Conservation (phyloP, 331 rosid genomes). For the Phaseolus coccineus region DNA sequence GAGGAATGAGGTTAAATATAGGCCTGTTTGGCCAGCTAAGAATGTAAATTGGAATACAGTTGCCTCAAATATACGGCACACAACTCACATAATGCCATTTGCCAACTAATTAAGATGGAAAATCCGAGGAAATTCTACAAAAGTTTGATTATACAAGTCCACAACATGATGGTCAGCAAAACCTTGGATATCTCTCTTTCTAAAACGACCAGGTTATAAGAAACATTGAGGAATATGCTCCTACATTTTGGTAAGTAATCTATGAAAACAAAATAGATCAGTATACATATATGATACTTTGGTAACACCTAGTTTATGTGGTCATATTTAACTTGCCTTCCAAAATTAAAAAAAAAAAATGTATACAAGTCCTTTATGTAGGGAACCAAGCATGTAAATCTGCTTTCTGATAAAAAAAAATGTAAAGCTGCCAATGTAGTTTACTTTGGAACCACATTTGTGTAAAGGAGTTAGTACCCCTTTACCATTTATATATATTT, state of each 20-base stretch:
- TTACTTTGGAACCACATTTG: too few relatives aligned
- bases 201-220: not conserved
- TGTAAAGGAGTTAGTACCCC: too few relatives aligned
- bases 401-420: too few relatives aligned
- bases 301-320: not conserved
- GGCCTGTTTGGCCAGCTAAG: not conserved
- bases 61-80: constrained; percentile 2
- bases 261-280: not conserved
- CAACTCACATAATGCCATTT: not conserved
- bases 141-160: not conserved
- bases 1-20: not conserved
- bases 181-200: not conserved
- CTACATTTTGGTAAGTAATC: not conserved
- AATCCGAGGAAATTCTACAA: not conserved
- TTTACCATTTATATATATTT: too few relatives aligned
- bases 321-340: constrained; percentile 1
- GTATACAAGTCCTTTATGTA: too few relatives aligned
- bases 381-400: too few relatives aligned
- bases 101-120: constrained; percentile 14
- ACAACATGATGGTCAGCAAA: not conserved
- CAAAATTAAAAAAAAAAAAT: too few relatives aligned
- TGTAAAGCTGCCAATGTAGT: too few relatives aligned
- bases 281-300: not conserved
- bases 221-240: not conserved
- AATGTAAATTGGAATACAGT: not conserved